Evolutionary conservation across 1,284 basidiomycete genomes (phyloP).

Genomic region (Taiwanofungus camphoratus): DNA sequence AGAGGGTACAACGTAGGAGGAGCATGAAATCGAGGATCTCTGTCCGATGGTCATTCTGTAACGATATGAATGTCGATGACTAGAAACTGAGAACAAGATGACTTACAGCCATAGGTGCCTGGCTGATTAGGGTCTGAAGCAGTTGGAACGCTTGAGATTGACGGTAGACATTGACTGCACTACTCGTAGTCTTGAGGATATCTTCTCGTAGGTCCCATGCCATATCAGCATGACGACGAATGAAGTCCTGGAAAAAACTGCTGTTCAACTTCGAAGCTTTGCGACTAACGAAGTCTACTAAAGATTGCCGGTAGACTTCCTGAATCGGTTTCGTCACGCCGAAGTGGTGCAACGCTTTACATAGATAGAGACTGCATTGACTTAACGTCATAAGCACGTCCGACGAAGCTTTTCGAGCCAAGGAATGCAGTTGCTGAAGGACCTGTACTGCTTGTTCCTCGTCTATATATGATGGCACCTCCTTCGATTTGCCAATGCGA

Average conservation of each 20-base stretch:
- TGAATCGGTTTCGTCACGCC: conserved; percentile 41
- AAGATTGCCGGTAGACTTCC: conserved; percentile 59
- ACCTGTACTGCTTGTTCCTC: conserved; percentile 38
- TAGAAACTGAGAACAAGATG: neutral
- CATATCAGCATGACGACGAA: conserved; percentile 59
- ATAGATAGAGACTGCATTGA: conserved; percentile 70
- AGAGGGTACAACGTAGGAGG: conserved; percentile 45
- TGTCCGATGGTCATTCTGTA: conserved; percentile 15
- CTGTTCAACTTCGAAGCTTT: conserved; percentile 77
- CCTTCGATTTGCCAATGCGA: conserved; percentile 74
- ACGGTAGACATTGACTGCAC: conserved; percentile 71
- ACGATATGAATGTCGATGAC: neutral
- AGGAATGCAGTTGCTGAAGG: conserved; percentile 66
- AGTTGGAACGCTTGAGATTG: conserved; percentile 73
- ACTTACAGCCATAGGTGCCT: conserved; percentile 50
- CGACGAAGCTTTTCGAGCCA: conserved; percentile 65
- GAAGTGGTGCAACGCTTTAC: conserved; percentile 48
- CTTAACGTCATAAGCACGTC: conserved; percentile 63
- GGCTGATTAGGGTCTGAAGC: conserved; percentile 60
- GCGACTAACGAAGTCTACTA: conserved; percentile 75
- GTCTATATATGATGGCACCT: conserved; percentile 51
- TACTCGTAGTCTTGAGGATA: conserved; percentile 48
- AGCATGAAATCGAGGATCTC: conserved; percentile 42
- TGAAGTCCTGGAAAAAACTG: conserved; percentile 76
- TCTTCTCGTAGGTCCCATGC: conserved; percentile 67